These are phyloP conservation scores for Aspergillus brunneoviolaceus DNA, from an alignment of 2,329 filamentous ascomycete species.

Conservation along the genomic window DNA sequence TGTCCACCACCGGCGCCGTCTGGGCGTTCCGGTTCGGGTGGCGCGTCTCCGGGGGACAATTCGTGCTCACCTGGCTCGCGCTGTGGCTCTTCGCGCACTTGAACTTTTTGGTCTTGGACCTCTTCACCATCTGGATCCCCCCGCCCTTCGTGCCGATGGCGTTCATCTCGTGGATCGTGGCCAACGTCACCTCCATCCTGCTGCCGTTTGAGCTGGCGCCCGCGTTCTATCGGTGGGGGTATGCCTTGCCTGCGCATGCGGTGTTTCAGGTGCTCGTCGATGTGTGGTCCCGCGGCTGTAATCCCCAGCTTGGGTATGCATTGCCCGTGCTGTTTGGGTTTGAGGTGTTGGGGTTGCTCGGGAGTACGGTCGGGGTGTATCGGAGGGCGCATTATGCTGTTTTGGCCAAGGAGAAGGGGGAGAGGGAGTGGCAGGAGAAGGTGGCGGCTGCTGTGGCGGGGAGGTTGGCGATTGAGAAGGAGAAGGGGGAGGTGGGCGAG, in stretches of 20 bases:
- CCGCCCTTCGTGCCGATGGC: conserved; percentile 46
- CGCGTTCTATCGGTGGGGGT: conserved; percentile 42
- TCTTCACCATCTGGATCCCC: conserved; percentile 44
- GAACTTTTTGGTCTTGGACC: conserved; percentile 48
- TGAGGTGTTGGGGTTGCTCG: background rate
- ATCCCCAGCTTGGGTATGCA: conserved; percentile 40
- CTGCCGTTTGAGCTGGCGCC: conserved; percentile 46
- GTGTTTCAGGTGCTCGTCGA: conserved; percentile 41
- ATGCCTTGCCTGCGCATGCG: conserved; percentile 41
- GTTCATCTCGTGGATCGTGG: conserved; percentile 46
- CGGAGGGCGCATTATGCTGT: conserved; percentile 11
- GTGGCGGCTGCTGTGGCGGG: background rate
- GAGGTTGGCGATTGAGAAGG: background rate
- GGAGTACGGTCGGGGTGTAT: conserved; percentile 12
- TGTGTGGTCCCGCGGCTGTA: conserved; percentile 46
- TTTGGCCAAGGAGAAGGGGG: background rate
- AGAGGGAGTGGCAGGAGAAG: conserved; percentile 4
- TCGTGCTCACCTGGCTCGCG: conserved; percentile 45
- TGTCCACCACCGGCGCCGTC: conserved; percentile 43
- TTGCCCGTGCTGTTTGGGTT: conserved; percentile 36
- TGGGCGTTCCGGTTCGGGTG: conserved; percentile 47
- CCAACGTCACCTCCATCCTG: conserved; percentile 46
- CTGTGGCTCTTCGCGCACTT: conserved; percentile 48
- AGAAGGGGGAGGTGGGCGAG: background rate
- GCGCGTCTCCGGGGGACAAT: conserved; percentile 43